phyloP scores from a whole-genome alignment of 306 rosid genomes.

The Mimosa pudica region DNA sequence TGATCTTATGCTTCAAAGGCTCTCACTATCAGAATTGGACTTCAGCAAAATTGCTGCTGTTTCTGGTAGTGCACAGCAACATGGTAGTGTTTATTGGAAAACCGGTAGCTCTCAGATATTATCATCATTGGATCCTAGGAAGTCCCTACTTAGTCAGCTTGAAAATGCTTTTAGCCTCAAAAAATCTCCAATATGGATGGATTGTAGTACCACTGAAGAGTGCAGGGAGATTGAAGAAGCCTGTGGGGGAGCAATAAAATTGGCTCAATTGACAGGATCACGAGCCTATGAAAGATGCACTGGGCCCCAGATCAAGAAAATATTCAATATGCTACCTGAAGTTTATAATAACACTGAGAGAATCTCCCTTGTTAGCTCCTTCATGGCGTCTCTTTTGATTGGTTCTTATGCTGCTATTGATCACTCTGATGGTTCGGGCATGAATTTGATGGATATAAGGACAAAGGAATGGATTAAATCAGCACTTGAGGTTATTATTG shows the following conservation, averaged over 20 bases:
- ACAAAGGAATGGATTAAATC: slow-evolving; percentile 68
- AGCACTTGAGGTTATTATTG: slow-evolving; percentile 67
- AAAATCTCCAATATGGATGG: slow-evolving; percentile 97
- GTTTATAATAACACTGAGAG: slow-evolving; percentile 77
- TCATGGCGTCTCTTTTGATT: slow-evolving; percentile 78
- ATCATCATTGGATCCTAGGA: slow-evolving; percentile 67
- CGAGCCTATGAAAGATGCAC: slow-evolving; percentile 84
- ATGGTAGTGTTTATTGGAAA: slow-evolving; percentile 97
- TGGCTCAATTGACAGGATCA: slow-evolving; percentile 81
- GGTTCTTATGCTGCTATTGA: slow-evolving; percentile 85
- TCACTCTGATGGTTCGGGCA: slow-evolving; percentile 89
- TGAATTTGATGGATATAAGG: slow-evolving; percentile 93
- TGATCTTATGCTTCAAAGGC: slow-evolving; percentile 73
- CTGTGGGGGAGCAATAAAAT: slow-evolving; percentile 84
- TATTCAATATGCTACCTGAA: slow-evolving; percentile 61
- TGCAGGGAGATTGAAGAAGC: slow-evolving; percentile 83
- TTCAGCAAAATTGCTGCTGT: slow-evolving; percentile 68
- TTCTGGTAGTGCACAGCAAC: slow-evolving; percentile 97
- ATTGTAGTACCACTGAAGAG: slow-evolving; percentile 80
- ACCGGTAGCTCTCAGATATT: slow-evolving; percentile 62
- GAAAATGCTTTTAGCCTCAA: slow-evolving; percentile 58
- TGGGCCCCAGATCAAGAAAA: slow-evolving; percentile 89
- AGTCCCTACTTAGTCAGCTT: slow-evolving; percentile 64
- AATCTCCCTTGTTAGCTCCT: slow-evolving; percentile 96
- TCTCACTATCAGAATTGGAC: slow-evolving; percentile 60